These are phyloP conservation scores for Saccharomycopsis malanga DNA, from an alignment of 805 yeast genomes.

Conservation along the genomic window DNA sequence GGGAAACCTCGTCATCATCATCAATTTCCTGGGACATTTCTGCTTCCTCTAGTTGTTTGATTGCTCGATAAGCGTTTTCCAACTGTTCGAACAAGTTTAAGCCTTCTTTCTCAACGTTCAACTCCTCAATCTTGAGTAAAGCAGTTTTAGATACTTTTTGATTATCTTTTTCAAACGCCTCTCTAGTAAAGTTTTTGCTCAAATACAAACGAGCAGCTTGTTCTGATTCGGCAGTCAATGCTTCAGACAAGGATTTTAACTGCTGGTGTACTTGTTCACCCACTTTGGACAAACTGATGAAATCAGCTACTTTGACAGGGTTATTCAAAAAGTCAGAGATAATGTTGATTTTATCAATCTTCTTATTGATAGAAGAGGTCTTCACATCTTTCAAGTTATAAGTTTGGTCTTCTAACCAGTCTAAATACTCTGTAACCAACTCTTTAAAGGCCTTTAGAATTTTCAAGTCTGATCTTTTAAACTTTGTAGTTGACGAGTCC, in stretches of 20 bases:
- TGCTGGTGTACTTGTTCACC: constrained; percentile 25
- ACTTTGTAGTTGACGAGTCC: constrained; percentile 3
- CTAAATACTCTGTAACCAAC: constrained; percentile 18
- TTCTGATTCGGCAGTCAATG: constrained; percentile 6
- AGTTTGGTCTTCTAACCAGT: constrained; percentile 22
- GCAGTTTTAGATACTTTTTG: constrained; percentile 10
- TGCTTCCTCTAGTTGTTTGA: constrained; percentile 3
- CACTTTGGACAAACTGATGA: constrained; percentile 23
- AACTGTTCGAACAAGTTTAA: constrained; percentile 13
- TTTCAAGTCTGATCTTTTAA: background rate
- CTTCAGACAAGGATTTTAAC: constrained; percentile 5
- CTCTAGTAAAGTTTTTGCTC: constrained; percentile 9
- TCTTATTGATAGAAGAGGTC: constrained; percentile 11
- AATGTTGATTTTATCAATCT: constrained; percentile 16
- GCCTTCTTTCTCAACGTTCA: constrained; percentile 20
- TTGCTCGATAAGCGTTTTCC: constrained; percentile 9
- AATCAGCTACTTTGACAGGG: constrained; percentile 23
- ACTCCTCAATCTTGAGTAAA: constrained; percentile 17
- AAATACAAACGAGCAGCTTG: constrained; percentile 5
- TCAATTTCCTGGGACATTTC: background rate
- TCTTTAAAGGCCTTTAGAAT: constrained; percentile 13
- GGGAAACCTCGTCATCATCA: constrained; percentile 8
- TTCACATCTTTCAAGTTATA: constrained; percentile 18
- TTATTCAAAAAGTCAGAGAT: constrained; percentile 8
- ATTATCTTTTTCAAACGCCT: constrained; percentile 18